These are phyloP conservation scores for Aspergillus homomorphus DNA, from an alignment of 495 filamentous ascomycete genomes.

Conservation along the genomic window DNA sequence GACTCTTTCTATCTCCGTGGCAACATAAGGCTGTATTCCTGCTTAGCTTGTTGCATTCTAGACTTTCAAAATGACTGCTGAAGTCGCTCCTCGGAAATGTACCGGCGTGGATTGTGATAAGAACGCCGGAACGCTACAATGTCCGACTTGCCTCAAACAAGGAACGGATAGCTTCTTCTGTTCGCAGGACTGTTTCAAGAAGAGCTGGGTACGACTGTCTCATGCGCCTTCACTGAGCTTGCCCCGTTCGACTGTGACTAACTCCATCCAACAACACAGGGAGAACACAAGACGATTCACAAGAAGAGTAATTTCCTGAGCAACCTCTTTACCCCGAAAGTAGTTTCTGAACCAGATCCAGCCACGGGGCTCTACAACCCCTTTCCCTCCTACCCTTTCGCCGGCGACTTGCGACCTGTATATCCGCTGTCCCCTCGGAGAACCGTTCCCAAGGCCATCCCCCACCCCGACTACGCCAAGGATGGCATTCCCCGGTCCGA, in stretches of 20 bases:
- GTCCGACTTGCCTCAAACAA: conserved; percentile 87
- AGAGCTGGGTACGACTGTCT: conserved; percentile 77
- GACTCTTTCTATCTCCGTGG: not conserved
- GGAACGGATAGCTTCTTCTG: conserved; percentile 95
- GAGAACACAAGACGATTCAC: conserved; percentile 81
- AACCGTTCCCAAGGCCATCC: conserved; percentile 75
- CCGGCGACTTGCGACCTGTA: conserved; percentile 76
- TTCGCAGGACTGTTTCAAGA: conserved; percentile 98
- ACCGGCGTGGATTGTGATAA: conserved; percentile 78
- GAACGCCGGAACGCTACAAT: conserved; percentile 79
- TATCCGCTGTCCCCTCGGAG: conserved; percentile 81
- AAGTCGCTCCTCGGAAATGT: conserved; percentile 55
- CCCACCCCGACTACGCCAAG: conserved; percentile 77
- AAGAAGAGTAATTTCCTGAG: conserved; percentile 70
- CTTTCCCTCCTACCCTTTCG: conserved; percentile 80
- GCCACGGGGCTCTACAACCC: conserved; percentile 84
- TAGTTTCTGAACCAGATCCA: conserved; percentile 86
- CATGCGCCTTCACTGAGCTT: conserved; percentile 25
- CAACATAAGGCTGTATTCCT: too few relatives aligned
- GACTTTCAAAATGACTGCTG: conserved; percentile 8
- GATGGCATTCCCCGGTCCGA: conserved; percentile 83
- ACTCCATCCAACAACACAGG: conserved; percentile 44
- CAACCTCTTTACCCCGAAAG: conserved; percentile 58
- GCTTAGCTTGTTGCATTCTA: not conserved
- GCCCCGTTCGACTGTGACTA: not conserved